Percentiles rank a stretch among this genome's conserved stretches.
These are phyloP conservation scores for Trichoderma erinaceum DNA, from an alignment of 495 filamentous ascomycete species.

Conservation along the genomic window DNA sequence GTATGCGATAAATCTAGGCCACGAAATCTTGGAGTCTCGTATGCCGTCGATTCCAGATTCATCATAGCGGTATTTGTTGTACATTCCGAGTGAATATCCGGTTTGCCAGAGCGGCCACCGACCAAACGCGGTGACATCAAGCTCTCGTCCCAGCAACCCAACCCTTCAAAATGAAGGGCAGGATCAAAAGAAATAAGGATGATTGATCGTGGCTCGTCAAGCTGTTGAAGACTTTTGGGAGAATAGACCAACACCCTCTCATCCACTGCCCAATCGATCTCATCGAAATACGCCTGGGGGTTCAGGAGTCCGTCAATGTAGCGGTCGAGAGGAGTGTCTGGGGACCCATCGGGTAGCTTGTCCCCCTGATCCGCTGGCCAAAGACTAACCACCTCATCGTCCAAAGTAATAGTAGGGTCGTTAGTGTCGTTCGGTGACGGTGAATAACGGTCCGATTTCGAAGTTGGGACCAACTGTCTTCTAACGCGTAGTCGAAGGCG, in stretches of 20 bases:
- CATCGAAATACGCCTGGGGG: constrained; percentile 42
- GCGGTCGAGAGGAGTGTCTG: constrained; percentile 22
- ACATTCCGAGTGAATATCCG: too few relatives aligned
- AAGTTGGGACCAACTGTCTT: constrained; percentile 22
- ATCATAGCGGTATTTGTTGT: too few relatives aligned
- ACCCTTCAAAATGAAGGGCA: constrained; percentile 24
- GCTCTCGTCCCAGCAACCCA: constrained; percentile 19
- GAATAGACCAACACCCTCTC: constrained; percentile 58
- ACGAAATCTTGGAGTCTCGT: too few relatives aligned
- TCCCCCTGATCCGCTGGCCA: neutral
- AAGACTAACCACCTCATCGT: neutral
- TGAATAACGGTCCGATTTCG: neutral
- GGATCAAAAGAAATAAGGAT: constrained; percentile 63
- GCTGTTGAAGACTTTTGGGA: neutral
- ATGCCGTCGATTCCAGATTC: too few relatives aligned
- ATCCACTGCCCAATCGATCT: constrained; percentile 49
- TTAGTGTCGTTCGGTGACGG: neutral
- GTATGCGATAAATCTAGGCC: too few relatives aligned
- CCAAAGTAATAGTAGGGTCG: neutral
- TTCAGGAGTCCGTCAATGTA: constrained; percentile 53
- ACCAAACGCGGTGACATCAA: constrained; percentile 1
- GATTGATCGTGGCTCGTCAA: constrained; percentile 31
- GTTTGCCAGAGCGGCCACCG: too few relatives aligned
- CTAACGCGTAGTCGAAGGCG: neutral
- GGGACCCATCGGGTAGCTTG: neutral